A percentile compares a stretch with the other conserved stretches of the same genome.
Conservation (phyloP, 371 early-diverging fungal genomes). For the Synchytrium microbalum region DNA sequence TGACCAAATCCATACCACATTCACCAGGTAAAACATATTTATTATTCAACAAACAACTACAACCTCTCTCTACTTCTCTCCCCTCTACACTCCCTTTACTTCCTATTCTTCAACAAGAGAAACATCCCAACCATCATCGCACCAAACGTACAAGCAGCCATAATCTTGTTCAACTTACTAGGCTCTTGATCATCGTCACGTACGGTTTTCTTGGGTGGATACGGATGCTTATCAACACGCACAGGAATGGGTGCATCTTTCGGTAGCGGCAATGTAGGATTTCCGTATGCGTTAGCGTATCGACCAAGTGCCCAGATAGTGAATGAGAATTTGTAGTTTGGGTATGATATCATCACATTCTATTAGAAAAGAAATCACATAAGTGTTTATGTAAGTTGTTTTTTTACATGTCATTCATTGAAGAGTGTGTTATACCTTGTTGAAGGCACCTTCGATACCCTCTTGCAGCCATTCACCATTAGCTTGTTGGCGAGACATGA, state of each 20-base stretch:
- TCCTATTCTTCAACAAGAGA: too few species aligned
- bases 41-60: too few species aligned
- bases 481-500: conserved; percentile 76
- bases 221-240: background rate
- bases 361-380: conserved; percentile 5
- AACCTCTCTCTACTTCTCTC: too few species aligned
- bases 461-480: conserved; percentile 96
- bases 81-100: too few species aligned
- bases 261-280: conserved; percentile 8
- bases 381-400: conserved; percentile 38
- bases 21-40: too few species aligned
- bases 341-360: conserved; percentile 78
- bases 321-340: conserved; percentile 91
- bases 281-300: conserved; percentile 62
- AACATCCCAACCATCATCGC: too few species aligned
- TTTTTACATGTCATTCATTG: conserved; percentile 8
- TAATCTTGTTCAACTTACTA: background rate
- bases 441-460: conserved; percentile 95
- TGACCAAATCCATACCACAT: too few species aligned
- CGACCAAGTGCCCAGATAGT: conserved; percentile 92
- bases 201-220: background rate
- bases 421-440: conserved; percentile 46
- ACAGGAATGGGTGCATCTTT: background rate
- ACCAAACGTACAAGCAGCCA: background rate
- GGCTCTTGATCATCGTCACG: background rate